Percentiles rank a stretch among this genome's conserved stretches.
Conservation (phyloP, 345 rosid species). For the Physaria fendleri region DNA sequence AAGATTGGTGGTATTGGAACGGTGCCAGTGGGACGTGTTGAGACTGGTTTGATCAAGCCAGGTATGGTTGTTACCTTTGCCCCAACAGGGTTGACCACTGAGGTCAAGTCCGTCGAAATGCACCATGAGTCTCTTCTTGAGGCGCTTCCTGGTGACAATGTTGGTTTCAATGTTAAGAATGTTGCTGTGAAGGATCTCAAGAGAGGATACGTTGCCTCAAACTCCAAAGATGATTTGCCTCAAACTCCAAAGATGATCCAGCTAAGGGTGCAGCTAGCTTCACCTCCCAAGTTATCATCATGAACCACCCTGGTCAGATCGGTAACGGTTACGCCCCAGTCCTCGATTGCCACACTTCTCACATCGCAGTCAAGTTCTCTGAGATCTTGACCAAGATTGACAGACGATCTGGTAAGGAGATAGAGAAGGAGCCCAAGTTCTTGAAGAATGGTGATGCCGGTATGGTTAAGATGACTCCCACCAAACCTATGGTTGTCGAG, state of each 20-base stretch:
- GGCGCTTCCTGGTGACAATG: conserved; percentile 78
- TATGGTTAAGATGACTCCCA: conserved; percentile 58
- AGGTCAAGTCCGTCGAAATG: conserved; percentile 88
- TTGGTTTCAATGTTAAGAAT: conserved; percentile 76
- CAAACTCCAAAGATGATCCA: conserved; percentile 86
- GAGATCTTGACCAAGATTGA: conserved; percentile 61
- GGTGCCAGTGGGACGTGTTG: conserved; percentile 52
- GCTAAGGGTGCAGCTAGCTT: conserved; percentile 70
- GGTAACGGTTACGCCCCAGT: conserved; percentile 55
- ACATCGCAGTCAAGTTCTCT: conserved; percentile 52
- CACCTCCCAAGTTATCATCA: conserved; percentile 58
- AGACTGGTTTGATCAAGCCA: conserved; percentile 51
- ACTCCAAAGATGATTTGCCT: conserved; percentile 86
- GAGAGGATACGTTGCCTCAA: conserved; percentile 72
- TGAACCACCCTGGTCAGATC: conserved; percentile 64
- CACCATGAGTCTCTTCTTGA: conserved; percentile 77
- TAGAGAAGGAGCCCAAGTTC: conserved; percentile 64
- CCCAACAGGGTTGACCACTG: conserved; percentile 72
- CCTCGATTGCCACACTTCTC: conserved; percentile 52
- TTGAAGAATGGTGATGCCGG: conserved; percentile 68
- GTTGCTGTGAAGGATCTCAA: conserved; percentile 84
- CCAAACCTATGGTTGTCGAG: conserved; percentile 94
- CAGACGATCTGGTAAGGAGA: conserved; percentile 58
- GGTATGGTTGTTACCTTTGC: conserved; percentile 73
- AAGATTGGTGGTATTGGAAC: conserved; percentile 59